Evolutionary conservation across 202 grass and related monocot genomes (phyloP).

Genomic region (Thinopyrum obtusiflorum): DNA sequence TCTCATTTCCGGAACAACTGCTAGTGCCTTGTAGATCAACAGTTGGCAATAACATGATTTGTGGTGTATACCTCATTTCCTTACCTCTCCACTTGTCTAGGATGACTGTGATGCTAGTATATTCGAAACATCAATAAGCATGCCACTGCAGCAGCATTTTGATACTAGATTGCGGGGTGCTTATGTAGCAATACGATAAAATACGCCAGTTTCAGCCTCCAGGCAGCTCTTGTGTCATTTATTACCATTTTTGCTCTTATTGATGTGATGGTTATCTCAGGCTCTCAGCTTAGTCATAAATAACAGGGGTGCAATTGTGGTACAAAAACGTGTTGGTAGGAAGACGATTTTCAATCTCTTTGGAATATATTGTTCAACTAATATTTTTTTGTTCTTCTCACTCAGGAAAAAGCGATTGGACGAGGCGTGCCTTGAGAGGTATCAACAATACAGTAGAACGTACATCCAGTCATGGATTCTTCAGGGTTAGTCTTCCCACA

Average conservation of each 20-base stretch:
- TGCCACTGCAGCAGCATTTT: not conserved
- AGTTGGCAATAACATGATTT: not conserved
- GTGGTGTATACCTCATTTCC: not conserved
- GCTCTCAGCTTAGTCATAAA: not conserved
- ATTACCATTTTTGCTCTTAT: not conserved
- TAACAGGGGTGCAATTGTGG: not conserved
- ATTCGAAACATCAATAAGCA: not conserved
- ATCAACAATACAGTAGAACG: conserved; percentile 83
- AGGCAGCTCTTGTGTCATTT: not conserved
- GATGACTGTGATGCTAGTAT: not conserved
- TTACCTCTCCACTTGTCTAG: not conserved
- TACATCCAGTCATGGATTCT: conserved; percentile 96
- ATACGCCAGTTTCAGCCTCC: not conserved
- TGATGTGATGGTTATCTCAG: not conserved
- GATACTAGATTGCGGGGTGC: not conserved
- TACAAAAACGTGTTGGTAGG: not conserved
- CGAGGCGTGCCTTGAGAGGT: conserved; percentile 86
- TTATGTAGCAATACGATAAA: not conserved
- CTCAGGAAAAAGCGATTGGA: conserved; percentile 71
- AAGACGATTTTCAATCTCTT: not conserved
- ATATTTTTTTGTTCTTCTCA: not conserved
- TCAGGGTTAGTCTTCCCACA: conserved; percentile 60
- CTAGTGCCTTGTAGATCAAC: not conserved
- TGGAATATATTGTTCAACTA: not conserved
- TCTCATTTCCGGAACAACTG: not conserved